Percentiles rank a stretch among this genome's conserved stretches.
Conservation (phyloP, 495 filamentous ascomycete genomes). For the Xylaria cubensis region DNA sequence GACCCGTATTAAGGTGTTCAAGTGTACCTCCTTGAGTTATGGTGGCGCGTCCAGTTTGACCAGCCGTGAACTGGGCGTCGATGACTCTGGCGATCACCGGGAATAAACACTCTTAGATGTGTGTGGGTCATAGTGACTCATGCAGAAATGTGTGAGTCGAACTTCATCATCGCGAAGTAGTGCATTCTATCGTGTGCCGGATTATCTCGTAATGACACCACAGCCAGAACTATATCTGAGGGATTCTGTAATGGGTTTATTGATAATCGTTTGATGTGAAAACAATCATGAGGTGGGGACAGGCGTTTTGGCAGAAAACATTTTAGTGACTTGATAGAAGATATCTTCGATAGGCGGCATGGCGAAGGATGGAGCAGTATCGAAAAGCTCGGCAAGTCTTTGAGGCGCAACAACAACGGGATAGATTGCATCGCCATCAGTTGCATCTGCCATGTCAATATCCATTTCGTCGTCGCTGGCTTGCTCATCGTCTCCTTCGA, state of each 20-base stretch:
- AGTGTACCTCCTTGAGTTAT: not conserved
- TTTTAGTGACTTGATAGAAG: constrained; percentile 73
- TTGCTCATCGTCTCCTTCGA: constrained; percentile 56
- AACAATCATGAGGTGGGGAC: constrained; percentile 16
- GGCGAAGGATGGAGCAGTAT: constrained; percentile 73
- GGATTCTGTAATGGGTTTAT: not conserved
- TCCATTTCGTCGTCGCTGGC: constrained; percentile 52
- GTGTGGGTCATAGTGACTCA: not conserved
- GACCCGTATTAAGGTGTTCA: not conserved
- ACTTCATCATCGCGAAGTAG: not conserved
- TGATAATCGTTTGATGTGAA: not conserved
- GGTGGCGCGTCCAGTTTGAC: not conserved
- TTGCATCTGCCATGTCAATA: constrained; percentile 43
- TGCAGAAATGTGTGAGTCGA: not conserved
- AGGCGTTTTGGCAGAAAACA: constrained; percentile 60
- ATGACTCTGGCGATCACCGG: not conserved
- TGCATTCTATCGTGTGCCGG: not conserved
- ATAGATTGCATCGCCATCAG: constrained; percentile 48
- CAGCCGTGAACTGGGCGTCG: not conserved
- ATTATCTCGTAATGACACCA: not conserved
- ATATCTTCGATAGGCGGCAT: constrained; percentile 79
- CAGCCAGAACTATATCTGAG: not conserved
- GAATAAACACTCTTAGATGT: not conserved
- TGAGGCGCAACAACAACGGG: constrained; percentile 66
- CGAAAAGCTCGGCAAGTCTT: constrained; percentile 75